These are phyloP conservation scores for Agrostemma githago DNA, from an alignment of 148 eudicot species.

Conservation along the genomic window DNA sequence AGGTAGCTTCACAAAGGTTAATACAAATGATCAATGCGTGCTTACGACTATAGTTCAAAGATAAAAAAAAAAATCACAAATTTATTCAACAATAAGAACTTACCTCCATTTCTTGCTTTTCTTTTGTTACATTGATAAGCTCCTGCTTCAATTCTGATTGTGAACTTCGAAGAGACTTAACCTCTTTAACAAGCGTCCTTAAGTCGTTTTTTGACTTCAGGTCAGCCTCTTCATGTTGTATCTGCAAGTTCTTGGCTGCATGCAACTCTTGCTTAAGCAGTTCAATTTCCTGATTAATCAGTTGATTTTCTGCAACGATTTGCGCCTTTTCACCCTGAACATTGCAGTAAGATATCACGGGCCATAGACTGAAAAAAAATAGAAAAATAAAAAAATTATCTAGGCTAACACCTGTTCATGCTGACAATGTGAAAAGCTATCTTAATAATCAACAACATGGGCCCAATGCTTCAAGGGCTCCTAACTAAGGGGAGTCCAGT, in stretches of 20 bases:
- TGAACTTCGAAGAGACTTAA: conserved; percentile 64
- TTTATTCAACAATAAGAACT: not conserved
- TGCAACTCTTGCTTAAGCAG: conserved; percentile 52
- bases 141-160: conserved; percentile 77
- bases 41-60: not conserved
- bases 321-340: conserved; percentile 49
- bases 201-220: conserved; percentile 68
- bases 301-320: conserved; percentile 31
- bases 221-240: conserved; percentile 60
- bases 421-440: not conserved
- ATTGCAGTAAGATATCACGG: conserved; percentile 6
- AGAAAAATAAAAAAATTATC: not conserved
- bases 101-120: conserved; percentile 72
- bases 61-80: conserved; percentile 12
- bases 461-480: not conserved
- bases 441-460: not conserved
- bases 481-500: not conserved
- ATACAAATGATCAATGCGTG: not conserved
- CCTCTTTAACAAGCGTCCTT: conserved; percentile 77
- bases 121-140: conserved; percentile 52
- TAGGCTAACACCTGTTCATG: not conserved
- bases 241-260: conserved; percentile 46
- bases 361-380: not conserved
- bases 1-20: not conserved
- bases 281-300: conserved; percentile 51